phyloP scores from a whole-genome alignment of 2,329 filamentous ascomycete genomes.

The Pyrenochaeta sp. region DNA sequence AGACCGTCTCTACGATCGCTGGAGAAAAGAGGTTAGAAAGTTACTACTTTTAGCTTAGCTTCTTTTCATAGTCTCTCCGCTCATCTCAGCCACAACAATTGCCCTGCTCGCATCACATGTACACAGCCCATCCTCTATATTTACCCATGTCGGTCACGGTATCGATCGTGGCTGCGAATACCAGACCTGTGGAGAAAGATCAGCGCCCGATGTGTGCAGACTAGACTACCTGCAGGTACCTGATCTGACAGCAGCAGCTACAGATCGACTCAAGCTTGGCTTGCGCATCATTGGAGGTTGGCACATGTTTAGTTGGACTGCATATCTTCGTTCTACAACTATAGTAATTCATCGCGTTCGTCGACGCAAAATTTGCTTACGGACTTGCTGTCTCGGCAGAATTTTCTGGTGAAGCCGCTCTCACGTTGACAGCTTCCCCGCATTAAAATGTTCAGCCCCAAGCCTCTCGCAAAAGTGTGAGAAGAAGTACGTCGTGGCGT shows the following conservation, averaged over 20 bases:
- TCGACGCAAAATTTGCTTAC: not conserved
- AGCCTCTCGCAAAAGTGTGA: not conserved
- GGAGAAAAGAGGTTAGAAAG: not conserved
- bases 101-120: not conserved
- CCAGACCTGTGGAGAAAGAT: not conserved
- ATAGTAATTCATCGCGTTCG: not conserved
- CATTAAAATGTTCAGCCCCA: slow-evolving; percentile 2
- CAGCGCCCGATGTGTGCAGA: not conserved
- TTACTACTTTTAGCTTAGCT: not conserved
- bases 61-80: not conserved
- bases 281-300: not conserved
- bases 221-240: not conserved
- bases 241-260: not conserved
- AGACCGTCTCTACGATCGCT: not conserved
- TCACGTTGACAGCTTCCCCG: slow-evolving; percentile 1
- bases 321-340: not conserved
- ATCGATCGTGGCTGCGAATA: not conserved
- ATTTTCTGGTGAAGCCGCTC: not conserved
- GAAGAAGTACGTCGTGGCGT: not conserved
- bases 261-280: not conserved
- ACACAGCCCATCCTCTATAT: not conserved
- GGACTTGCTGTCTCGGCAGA: not conserved
- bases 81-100: not conserved
- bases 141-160: not conserved
- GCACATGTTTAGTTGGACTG: not conserved